A percentile compares a stretch with the other conserved stretches of the same genome.
Evolutionary conservation across 305 asterid genomes (phyloP).

Genomic region (Monarda citriodora): DNA sequence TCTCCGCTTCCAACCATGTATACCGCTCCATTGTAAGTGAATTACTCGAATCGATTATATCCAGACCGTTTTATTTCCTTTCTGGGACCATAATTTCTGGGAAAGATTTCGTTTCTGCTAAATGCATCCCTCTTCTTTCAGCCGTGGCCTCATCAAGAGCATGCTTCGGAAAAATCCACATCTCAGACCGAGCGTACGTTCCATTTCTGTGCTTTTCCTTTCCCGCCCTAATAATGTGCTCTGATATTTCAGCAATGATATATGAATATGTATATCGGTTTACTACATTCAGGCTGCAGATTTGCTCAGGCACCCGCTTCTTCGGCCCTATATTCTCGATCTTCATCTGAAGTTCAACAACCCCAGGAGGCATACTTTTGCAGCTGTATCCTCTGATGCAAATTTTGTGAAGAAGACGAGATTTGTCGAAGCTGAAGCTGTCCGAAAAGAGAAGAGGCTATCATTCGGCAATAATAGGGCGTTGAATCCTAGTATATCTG

Average conservation of each 20-base stretch:
- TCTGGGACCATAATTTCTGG: not conserved
- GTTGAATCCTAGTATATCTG: slow-evolving; percentile 96
- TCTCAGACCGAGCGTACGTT: slow-evolving; percentile 92
- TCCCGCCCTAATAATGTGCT: not conserved
- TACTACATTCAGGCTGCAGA: slow-evolving; percentile 74
- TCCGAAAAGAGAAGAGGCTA: slow-evolving; percentile 58
- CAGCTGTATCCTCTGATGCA: slow-evolving; percentile 32
- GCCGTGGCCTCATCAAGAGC: slow-evolving; percentile 93
- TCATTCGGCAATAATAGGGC: slow-evolving; percentile 86
- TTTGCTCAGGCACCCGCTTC: slow-evolving; percentile 84
- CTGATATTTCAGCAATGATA: not conserved
- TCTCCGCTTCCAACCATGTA: slow-evolving; percentile 96
- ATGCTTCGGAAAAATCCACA: slow-evolving; percentile 97
- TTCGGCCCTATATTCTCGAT: slow-evolving; percentile 71
- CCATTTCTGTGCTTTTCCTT: not conserved
- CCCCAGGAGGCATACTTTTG: slow-evolving; percentile 65
- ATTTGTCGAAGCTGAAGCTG: slow-evolving; percentile 45
- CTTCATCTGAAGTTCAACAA: slow-evolving; percentile 57
- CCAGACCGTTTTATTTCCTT: slow-evolving; percentile 12
- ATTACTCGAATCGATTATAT: slow-evolving; percentile 6
- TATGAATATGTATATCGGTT: not conserved
- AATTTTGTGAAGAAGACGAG: slow-evolving; percentile 56
- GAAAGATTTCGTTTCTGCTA: slow-evolving; percentile 13
- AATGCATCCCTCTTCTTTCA: slow-evolving; percentile 29
- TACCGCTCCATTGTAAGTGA: slow-evolving; percentile 96